phyloP scores from a whole-genome alignment of 257 asterid species.

The Petrea volubilis region DNA sequence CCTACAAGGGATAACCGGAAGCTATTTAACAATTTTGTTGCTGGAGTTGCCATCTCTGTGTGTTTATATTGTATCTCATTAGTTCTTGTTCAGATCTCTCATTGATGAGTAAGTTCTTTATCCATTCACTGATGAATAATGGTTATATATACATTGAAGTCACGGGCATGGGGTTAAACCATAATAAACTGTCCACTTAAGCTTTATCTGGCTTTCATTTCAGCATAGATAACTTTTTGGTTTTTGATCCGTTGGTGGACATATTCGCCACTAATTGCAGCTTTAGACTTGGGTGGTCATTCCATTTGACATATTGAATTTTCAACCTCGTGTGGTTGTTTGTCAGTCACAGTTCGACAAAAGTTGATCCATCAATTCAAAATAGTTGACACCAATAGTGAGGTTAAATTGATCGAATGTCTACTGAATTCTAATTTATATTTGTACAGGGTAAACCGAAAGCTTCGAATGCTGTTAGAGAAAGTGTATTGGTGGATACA shows the following conservation, averaged over 20 bases:
- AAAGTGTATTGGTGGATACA: conserved; percentile 18
- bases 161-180: neutral
- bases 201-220: neutral
- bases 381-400: neutral
- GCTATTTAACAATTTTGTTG: conserved; percentile 60
- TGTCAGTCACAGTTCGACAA: neutral
- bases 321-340: neutral
- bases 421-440: neutral
- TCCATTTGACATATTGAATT: neutral
- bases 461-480: conserved; percentile 22
- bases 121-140: neutral
- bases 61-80: conserved; percentile 57
- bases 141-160: neutral
- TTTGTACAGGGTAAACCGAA: conserved; percentile 17
- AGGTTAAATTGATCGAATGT: neutral
- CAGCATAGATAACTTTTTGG: neutral
- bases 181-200: neutral
- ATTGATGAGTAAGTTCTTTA: conserved; percentile 49
- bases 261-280: neutral
- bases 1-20: conserved; percentile 65
- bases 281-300: neutral
- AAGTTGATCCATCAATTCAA: neutral
- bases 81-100: conserved; percentile 71
- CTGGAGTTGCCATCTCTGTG: conserved; percentile 56
- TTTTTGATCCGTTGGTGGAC: neutral